Percentiles rank a stretch among this genome's conserved stretches.
Evolutionary conservation across 179 eudicot species (phyloP).

Genomic region (Nepenthes alata): DNA sequence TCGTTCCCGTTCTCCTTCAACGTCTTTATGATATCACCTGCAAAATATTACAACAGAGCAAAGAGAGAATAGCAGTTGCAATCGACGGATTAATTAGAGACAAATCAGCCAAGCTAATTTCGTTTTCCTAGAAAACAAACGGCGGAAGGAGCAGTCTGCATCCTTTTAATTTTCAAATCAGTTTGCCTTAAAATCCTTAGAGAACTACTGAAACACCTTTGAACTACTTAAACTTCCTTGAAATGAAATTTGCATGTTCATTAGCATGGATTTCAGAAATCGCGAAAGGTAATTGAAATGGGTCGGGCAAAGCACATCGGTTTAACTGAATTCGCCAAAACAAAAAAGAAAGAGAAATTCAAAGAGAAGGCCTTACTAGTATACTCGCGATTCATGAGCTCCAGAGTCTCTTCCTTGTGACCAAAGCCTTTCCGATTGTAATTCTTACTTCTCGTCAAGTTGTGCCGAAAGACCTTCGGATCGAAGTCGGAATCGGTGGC

Average conservation of each 20-base stretch:
- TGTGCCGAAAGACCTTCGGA: conserved; percentile 67
- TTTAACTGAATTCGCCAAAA: neutral
- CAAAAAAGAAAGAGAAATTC: neutral
- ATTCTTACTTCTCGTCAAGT: conserved; percentile 78
- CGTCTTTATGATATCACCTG: conserved; percentile 84
- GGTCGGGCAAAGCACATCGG: too few species aligned
- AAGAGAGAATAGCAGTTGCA: neutral
- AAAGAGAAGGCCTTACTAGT: conserved; percentile 37
- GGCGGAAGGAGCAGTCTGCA: too few species aligned
- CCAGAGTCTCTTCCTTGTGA: conserved; percentile 59
- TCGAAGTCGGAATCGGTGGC: conserved; percentile 46
- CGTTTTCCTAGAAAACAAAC: too few species aligned
- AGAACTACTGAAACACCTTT: too few species aligned
- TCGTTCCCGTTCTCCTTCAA: conserved; percentile 81
- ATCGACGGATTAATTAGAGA: neutral
- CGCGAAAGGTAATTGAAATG: too few species aligned
- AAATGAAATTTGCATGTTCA: too few species aligned
- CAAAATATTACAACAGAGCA: neutral
- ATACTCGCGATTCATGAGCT: conserved; percentile 83
- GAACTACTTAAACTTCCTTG: too few species aligned
- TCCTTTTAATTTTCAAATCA: too few species aligned
- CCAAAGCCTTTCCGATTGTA: conserved; percentile 87
- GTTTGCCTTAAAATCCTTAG: too few species aligned
- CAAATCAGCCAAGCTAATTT: too few species aligned
- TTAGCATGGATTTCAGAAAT: too few species aligned